These are phyloP conservation scores for Citrus glauca DNA, from an alignment of 345 rosid species.

Conservation along the genomic window DNA sequence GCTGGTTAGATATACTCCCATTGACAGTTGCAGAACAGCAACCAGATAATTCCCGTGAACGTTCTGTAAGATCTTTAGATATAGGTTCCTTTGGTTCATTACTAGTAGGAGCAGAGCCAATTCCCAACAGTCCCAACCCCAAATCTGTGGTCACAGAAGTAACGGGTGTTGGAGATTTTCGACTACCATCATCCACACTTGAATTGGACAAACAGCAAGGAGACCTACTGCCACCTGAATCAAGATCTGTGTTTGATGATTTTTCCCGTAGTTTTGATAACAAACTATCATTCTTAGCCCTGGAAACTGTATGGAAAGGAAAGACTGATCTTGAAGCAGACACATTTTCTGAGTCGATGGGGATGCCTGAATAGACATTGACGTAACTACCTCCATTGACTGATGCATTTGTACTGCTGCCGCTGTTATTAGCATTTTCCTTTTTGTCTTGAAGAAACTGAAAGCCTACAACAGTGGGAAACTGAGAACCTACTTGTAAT, in stretches of 20 bases:
- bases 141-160: slow-evolving; percentile 58
- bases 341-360: slow-evolving; percentile 24
- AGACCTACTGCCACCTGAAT: slow-evolving; percentile 23
- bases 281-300: slow-evolving; percentile 22
- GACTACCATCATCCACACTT: slow-evolving; percentile 32
- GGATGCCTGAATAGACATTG: slow-evolving; percentile 18
- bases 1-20: slow-evolving; percentile 17
- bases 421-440: slow-evolving; percentile 19
- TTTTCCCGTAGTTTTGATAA: slow-evolving; percentile 33
- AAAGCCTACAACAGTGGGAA: slow-evolving; percentile 33
- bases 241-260: slow-evolving; percentile 26
- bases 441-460: slow-evolving; percentile 29
- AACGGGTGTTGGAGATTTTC: slow-evolving; percentile 40
- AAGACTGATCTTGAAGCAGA: slow-evolving; percentile 12
- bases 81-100: slow-evolving; percentile 21
- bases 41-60: slow-evolving; percentile 21
- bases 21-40: slow-evolving; percentile 18
- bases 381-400: slow-evolving; percentile 15
- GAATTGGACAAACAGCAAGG: slow-evolving; percentile 44
- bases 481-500: slow-evolving; percentile 14
- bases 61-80: slow-evolving; percentile 17
- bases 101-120: slow-evolving; percentile 32
- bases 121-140: slow-evolving; percentile 46
- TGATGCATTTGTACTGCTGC: slow-evolving; percentile 15
- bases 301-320: slow-evolving; percentile 18